Evolutionary conservation across 1,139 yeast genomes (phyloP), one percentile per base, ranked within the genome.

Genomic region (Suhomyces bokatorum): DNA sequence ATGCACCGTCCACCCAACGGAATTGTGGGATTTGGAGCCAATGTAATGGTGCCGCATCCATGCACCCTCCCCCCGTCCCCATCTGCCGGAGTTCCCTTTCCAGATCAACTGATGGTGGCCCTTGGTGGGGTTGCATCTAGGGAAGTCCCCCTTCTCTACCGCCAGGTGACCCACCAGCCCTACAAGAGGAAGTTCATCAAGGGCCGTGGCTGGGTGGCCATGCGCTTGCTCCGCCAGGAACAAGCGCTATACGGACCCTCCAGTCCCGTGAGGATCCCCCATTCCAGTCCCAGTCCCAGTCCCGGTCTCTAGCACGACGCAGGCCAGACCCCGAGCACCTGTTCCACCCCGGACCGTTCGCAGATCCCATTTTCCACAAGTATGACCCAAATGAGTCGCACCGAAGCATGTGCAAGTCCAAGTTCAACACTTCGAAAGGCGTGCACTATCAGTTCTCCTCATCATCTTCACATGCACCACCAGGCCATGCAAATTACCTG

Each of bases 201-300:
- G 6, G 54, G 54, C 3, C 39, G 54, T 9, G 55, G 54, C 11
- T 51, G 55, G 55, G 55, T 51, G 8, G 35, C 48, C 5, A 30
- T 37, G 38, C 43, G 39, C 30, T 22, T 26, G 13, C 35, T 49
- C n/a, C 40, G 35, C 6, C 37, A 30, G 11, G 54, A 51, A 37
- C 42, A 39, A 29, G 12, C 29, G 4, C 29, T 2, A 3, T 26
- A 9, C 6, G 29, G 29, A 3, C n/a, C 29, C n/a, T 12, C 3
- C n/a, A 26, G 29, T 26, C n/a, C 29, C 12, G n/a, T 26, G 6
- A 12, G 10, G 29, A 26, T 11, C n/a, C n/a, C n/a, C n/a, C n/a
- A n/a, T n/a, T n/a, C n/a, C n/a, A n/a, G n/a, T n/a, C n/a, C n/a
- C n/a, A n/a, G n/a, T 26, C n/a, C n/a, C 29, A 26, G 5, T 26